A percentile compares a stretch with the other conserved stretches of the same genome.
These are phyloP conservation scores for Rhytidhysteron rufulum DNA, from an alignment of 2,329 filamentous ascomycete genomes.

Conservation along the genomic window DNA sequence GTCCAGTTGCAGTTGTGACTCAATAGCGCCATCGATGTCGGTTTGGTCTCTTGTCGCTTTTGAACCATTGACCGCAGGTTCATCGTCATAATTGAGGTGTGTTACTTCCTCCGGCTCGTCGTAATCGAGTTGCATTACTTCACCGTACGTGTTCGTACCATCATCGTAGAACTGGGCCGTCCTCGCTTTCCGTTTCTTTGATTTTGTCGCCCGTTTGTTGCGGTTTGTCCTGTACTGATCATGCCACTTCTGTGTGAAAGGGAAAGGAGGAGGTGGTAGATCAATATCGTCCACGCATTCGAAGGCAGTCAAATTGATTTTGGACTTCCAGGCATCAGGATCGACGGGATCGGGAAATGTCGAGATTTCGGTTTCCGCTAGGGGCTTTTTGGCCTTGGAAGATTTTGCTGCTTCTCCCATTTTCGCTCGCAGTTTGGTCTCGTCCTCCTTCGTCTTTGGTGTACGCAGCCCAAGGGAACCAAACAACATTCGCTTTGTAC, in stretches of 20 bases:
- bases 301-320: conserved; percentile 71
- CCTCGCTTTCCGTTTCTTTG: conserved; percentile 52
- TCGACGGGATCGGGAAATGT: conserved; percentile 37
- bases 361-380: conserved; percentile 3
- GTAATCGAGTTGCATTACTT: conserved; percentile 19
- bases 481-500: conserved; percentile 66
- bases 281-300: conserved; percentile 65
- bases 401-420: conserved; percentile 44
- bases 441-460: conserved; percentile 66
- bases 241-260: conserved; percentile 88
- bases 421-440: conserved; percentile 58
- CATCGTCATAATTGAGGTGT: conserved; percentile 42
- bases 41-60: conserved; percentile 16
- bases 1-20: conserved; percentile 37
- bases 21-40: conserved; percentile 20
- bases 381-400: background rate
- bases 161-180: conserved; percentile 41
- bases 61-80: conserved; percentile 23
- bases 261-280: conserved; percentile 77
- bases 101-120: conserved; percentile 17
- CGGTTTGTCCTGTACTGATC: conserved; percentile 59
- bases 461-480: conserved; percentile 66
- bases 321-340: conserved; percentile 67
- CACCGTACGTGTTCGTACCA: conserved; percentile 18
- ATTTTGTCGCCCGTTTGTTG: conserved; percentile 47